phyloP scores from a whole-genome alignment of 495 filamentous ascomycete genomes.

The Apodospora peruviana region DNA sequence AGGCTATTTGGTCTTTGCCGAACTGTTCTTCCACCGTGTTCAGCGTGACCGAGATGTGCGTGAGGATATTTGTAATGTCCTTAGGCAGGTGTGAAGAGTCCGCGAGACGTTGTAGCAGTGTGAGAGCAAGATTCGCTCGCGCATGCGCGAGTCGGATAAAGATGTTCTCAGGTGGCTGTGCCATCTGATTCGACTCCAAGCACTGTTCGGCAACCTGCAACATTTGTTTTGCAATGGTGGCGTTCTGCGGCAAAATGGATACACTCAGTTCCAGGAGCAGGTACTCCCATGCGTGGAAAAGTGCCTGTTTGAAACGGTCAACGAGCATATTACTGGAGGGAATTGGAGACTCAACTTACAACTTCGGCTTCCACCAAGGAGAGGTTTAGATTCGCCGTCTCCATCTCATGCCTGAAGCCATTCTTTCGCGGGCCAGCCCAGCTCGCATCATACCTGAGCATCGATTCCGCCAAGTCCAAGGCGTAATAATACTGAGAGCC shows the following conservation, averaged over 20 bases:
- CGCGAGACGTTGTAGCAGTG: constrained; percentile 69
- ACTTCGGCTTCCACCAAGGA: constrained; percentile 89
- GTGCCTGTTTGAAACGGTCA: constrained; percentile 45
- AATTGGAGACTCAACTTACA: constrained; percentile 45
- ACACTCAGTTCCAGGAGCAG: constrained; percentile 78
- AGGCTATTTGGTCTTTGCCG: constrained; percentile 54
- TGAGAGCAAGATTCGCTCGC: constrained; percentile 69
- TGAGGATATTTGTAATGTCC: constrained; percentile 59
- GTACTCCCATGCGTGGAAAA: constrained; percentile 85
- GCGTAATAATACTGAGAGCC: constrained; percentile 81
- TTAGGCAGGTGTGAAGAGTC: constrained; percentile 52
- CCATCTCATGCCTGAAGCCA: constrained; percentile 76
- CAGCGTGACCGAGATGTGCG: constrained; percentile 62
- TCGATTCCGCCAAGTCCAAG: constrained; percentile 60
- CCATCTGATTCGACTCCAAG: constrained; percentile 61
- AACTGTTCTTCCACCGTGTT: constrained; percentile 59
- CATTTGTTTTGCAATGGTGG: constrained; percentile 57
- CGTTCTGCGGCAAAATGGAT: constrained; percentile 54
- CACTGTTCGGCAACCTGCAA: constrained; percentile 65
- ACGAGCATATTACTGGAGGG: not conserved
- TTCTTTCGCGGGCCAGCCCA: constrained; percentile 63
- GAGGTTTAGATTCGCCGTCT: constrained; percentile 80
- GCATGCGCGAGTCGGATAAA: constrained; percentile 66
- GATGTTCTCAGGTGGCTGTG: constrained; percentile 61
- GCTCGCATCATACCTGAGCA: constrained; percentile 68